Evolutionary conservation across 768 basidiomycete species (phyloP).

Genomic region (Tephrocybe rancida): DNA sequence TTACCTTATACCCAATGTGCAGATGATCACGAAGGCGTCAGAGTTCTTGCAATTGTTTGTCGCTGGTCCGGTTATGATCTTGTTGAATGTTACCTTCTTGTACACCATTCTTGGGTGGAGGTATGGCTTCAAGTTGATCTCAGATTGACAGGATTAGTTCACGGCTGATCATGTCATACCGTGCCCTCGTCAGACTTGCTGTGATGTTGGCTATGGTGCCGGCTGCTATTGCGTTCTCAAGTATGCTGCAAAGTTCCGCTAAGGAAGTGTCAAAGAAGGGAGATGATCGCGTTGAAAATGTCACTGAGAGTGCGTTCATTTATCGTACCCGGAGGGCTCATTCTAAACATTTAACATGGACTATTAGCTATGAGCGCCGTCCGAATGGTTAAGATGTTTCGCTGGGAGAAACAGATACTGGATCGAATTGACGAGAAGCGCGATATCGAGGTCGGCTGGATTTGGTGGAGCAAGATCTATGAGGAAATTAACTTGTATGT

Average conservation of each 20-base stretch:
- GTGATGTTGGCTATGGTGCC: slow-evolving; percentile 53
- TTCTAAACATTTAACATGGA: slow-evolving; percentile 28
- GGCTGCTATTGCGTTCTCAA: slow-evolving; percentile 54
- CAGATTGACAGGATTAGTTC: neutral
- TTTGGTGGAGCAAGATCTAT: slow-evolving; percentile 55
- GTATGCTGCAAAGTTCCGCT: slow-evolving; percentile 46
- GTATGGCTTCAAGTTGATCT: slow-evolving; percentile 21
- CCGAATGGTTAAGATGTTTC: slow-evolving; percentile 74
- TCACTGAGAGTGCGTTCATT: slow-evolving; percentile 55
- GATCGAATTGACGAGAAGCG: slow-evolving; percentile 56
- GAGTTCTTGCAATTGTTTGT: slow-evolving; percentile 37
- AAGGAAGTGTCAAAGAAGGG: slow-evolving; percentile 47
- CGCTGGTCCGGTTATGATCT: slow-evolving; percentile 39
- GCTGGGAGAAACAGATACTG: slow-evolving; percentile 59
- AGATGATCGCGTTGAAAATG: slow-evolving; percentile 59
- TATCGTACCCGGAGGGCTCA: slow-evolving; percentile 2
- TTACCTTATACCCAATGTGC: slow-evolving; percentile 67
- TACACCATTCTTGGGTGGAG: slow-evolving; percentile 50
- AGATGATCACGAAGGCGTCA: slow-evolving; percentile 31
- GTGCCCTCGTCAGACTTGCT: slow-evolving; percentile 58
- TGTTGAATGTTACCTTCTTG: slow-evolving; percentile 39
- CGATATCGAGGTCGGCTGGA: slow-evolving; percentile 56
- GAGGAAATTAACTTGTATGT: no score
- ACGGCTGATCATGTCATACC: neutral
- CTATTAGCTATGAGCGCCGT: slow-evolving; percentile 55